Conservation (phyloP, 768 basidiomycete species). For the Cyclocybe cylindracea region DNA sequence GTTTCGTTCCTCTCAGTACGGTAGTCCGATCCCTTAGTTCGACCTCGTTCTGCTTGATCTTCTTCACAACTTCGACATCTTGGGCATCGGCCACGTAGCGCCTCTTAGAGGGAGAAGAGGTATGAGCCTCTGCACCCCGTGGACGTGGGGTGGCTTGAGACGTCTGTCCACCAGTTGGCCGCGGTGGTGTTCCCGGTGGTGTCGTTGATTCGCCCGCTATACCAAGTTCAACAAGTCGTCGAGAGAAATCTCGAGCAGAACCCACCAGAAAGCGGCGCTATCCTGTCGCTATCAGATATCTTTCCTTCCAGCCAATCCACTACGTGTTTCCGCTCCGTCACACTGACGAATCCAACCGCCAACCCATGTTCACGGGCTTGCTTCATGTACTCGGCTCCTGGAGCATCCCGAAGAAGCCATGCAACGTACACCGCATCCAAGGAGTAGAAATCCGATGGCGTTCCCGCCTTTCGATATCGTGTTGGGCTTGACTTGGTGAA, state of each 20-base stretch:
- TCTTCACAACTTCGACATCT: constrained; percentile 87
- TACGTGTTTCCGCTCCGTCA: constrained; percentile 84
- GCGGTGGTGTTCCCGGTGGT: constrained; percentile 54
- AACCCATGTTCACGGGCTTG: constrained; percentile 77
- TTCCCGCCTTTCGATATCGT: constrained; percentile 70
- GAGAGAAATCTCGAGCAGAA: constrained; percentile 1
- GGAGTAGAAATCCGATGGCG: constrained; percentile 68
- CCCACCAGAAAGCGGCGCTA: constrained; percentile 48
- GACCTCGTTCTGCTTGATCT: constrained; percentile 74
- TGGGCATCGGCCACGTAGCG: constrained; percentile 76
- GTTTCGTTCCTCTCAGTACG: constrained; percentile 80
- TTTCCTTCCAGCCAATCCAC: constrained; percentile 84
- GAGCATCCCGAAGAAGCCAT: constrained; percentile 73
- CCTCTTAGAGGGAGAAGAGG: constrained; percentile 61
- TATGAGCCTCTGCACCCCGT: constrained; percentile 27
- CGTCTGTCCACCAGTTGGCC: constrained; percentile 25
- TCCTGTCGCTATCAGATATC: constrained; percentile 46
- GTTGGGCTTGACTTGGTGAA: constrained; percentile 79
- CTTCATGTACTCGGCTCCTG: constrained; percentile 87
- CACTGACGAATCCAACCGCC: constrained; percentile 74
- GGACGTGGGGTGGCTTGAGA: constrained; percentile 29
- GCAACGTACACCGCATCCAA: constrained; percentile 84
- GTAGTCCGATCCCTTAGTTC: constrained; percentile 82
- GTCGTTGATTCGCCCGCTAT: constrained; percentile 33
- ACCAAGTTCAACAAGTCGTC: neutral